Base-by-base conservation (phyloP, 2,329 filamentous ascomycete species). In the Chrysoporthe puriensis region DNA sequence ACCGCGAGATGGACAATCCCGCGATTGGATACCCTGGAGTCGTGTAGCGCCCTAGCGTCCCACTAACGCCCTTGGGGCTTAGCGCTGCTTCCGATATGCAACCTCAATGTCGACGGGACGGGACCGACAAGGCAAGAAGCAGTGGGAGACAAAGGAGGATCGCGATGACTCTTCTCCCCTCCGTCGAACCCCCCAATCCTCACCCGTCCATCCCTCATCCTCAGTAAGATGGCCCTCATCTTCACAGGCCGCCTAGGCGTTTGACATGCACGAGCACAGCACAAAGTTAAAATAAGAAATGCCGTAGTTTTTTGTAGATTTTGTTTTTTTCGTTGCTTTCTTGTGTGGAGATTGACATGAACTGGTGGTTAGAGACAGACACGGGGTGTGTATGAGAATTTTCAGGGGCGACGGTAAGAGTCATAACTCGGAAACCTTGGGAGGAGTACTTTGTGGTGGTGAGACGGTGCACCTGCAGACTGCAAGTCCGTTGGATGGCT, bases 391-490 rank as follows among this genome's bases (percentile, higher is more conserved):
- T 61, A 61, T 32, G 59, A 61, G 59, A 61, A 46, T 61, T 48
- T 61, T 61, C 59, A 61, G 59, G 59, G 59, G 43, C 26, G 21
- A 34, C 59, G 43, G 43, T 44, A 61, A 61, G 59, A 61, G 59
- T 61, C 59, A 61, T 61, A 61, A 9, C 32, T 13, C 4, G 32
- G 21, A 54, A 54, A 32, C 50, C 50, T 54, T 21, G 21, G 21
- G 21, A 13, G 26, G 21, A n/a, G 48, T 57, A 36, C 32, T 1
- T 40, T 18, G 54, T 57, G 16, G 54, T 57, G 54, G 32, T 57
- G 52, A 57, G 52, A 36, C 36, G 52, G 32, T 57, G 54, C 54
- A 57, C 32, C 54, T 57, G 52, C 32, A 36, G 32, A 21, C 54
- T 36, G 54, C 32, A 16, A 26, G 26, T 26, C 26, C 26, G 34